Base-by-base conservation (phyloP, 1,284 basidiomycete species). In the Trametes sp. region DNA sequence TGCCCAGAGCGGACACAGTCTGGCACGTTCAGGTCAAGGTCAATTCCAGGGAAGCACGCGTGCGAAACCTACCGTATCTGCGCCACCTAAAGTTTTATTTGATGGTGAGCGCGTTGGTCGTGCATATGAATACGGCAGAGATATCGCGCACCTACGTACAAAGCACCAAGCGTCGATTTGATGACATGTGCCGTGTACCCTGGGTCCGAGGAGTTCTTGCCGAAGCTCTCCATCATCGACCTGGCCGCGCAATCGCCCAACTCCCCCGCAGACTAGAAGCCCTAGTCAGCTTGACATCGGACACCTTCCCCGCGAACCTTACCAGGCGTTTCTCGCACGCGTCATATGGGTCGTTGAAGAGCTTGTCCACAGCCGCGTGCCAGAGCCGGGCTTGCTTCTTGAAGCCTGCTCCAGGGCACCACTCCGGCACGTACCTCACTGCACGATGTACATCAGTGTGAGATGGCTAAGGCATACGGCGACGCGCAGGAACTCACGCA, bases 391-490 rank as follows among this genome's bases (percentile, higher is more conserved):
- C 74, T 38, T 69, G 63, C 42, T 50, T 67, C 59, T 71, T 62
- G 60, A 76, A 74, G 2, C 49, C 61, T 1, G 74, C 73, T 16
- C 73, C 72, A 0, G 73, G 74, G 51, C 72, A 68, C 74, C 74
- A 75, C 13, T 63, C 55, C 1, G 74, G 73, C 7, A 73, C 38
- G 36, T 71, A 49, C 52, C 48, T 62, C 9, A 62, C 64, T 66
- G 36, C 19, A 41, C 7, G 16, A 19, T 19, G 16, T 14, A 4
- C 29, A 13, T 21, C 9, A 23, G 19, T 29, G 9, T 19, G 23
- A 28, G 10, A n/a, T n/a, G n/a, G n/a, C n/a, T n/a, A n/a, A n/a
- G n/a, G n/a, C n/a, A n/a, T n/a, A n/a, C n/a, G n/a, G n/a, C n/a
- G n/a, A n/a, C n/a, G n/a, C n/a, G n/a, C n/a, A n/a, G n/a, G n/a